phyloP scores from a whole-genome alignment of 2,329 filamentous ascomycete species.

The Talaromyces sp. region DNA sequence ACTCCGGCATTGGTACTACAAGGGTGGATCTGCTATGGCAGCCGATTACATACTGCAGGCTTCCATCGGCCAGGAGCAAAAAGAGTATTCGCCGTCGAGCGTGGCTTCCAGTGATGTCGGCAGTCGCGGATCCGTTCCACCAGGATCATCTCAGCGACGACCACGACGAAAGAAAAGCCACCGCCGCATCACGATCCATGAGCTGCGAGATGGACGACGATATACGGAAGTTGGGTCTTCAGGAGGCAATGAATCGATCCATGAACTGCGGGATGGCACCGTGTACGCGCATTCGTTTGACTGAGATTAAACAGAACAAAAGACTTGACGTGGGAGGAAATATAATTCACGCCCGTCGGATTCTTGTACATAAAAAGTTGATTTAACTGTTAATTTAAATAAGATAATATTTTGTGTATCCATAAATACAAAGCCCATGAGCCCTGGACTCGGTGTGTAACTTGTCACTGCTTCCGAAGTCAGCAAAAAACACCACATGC shows the following conservation, averaged over 20 bases:
- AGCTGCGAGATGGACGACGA: constrained; percentile 36
- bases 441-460: neutral
- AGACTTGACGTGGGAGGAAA: neutral
- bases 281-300: constrained; percentile 34
- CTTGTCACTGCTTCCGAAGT: neutral
- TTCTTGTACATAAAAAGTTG: neutral
- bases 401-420: neutral
- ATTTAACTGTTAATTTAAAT: neutral
- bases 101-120: constrained; percentile 15
- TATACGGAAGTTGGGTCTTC: constrained; percentile 38
- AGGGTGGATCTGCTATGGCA: constrained; percentile 29
- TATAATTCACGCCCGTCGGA: neutral
- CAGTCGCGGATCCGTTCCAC: constrained; percentile 22
- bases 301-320: neutral
- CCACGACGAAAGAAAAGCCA: constrained; percentile 24
- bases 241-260: constrained; percentile 31
- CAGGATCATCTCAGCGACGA: constrained; percentile 15
- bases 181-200: constrained; percentile 36
- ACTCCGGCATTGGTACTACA: constrained; percentile 37
- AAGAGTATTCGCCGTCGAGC: constrained; percentile 18
- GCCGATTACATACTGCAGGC: constrained; percentile 31
- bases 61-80: constrained; percentile 24
- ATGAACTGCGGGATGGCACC: constrained; percentile 39
- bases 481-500: neutral
- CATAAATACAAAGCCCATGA: neutral